A percentile compares a stretch with the other conserved stretches of the same genome.
These are phyloP conservation scores for Amphibolis antarctica DNA, from an alignment of 106 monocot genomes.

Conservation along the genomic window DNA sequence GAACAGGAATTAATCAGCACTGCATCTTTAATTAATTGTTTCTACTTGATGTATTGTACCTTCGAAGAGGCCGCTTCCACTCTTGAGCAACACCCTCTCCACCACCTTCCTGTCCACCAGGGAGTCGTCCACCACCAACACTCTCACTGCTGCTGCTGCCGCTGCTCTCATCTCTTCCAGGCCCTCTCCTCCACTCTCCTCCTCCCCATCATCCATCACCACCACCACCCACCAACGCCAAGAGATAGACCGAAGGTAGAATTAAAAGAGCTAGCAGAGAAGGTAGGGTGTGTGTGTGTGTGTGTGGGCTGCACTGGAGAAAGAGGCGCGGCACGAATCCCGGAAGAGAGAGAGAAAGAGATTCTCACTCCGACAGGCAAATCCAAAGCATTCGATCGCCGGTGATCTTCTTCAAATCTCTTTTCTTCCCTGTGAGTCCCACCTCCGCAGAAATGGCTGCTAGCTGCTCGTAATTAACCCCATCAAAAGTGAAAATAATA, in stretches of 20 bases:
- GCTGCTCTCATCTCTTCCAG: background rate
- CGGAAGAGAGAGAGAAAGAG: background rate
- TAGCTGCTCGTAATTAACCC: no score
- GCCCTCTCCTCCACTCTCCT: background rate
- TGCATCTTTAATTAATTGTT: no score
- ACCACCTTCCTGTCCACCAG: constrained; percentile 24
- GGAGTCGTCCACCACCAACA: constrained; percentile 34
- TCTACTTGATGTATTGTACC: no score
- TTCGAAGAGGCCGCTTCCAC: constrained; percentile 7
- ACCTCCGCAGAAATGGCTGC: background rate
- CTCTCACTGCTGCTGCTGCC: constrained; percentile 9
- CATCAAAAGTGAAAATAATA: no score
- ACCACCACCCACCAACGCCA: background rate
- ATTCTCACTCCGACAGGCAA: constrained; percentile 13
- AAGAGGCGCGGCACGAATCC: background rate
- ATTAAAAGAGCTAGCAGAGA: no score
- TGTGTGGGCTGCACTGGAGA: background rate
- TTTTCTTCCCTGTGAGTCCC: background rate
- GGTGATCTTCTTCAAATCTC: constrained; percentile 7
- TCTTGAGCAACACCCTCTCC: constrained; percentile 20
- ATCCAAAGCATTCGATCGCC: constrained; percentile 11
- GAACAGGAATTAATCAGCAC: no score
- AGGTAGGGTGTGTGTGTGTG: no score
- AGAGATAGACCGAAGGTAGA: constrained; percentile 1
- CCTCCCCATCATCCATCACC: background rate